A percentile compares a stretch with the other conserved stretches of the same genome.
Evolutionary conservation across 2,329 filamentous ascomycete genomes (phyloP).

Genomic region (Emmonsiellopsis sp.): DNA sequence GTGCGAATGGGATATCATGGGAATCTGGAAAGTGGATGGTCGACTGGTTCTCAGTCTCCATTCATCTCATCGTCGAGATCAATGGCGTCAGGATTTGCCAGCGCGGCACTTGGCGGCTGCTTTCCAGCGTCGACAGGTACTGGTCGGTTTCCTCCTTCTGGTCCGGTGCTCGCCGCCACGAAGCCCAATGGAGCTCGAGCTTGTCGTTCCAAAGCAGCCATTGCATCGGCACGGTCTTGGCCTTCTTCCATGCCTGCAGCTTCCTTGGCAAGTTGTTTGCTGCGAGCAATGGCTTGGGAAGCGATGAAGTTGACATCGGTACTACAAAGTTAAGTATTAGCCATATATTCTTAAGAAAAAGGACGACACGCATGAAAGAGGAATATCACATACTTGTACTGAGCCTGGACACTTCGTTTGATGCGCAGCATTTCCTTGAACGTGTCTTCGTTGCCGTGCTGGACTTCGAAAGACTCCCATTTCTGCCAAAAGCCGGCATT

Average conservation of each 20-base stretch:
- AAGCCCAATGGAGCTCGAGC: constrained; percentile 84
- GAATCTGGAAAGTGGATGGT: too few relatives aligned
- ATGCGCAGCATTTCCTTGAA: constrained; percentile 99
- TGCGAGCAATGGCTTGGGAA: constrained; percentile 80
- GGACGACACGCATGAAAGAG: neutral
- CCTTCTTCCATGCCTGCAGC: constrained; percentile 30
- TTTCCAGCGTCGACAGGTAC: constrained; percentile 27
- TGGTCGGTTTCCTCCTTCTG: constrained; percentile 50
- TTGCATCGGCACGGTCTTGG: constrained; percentile 59
- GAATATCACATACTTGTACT: constrained; percentile 64
- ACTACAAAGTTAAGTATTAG: constrained; percentile 25
- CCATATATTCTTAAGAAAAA: neutral
- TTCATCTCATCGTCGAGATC: constrained; percentile 56
- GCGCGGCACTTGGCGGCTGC: constrained; percentile 20
- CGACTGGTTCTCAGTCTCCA: neutral
- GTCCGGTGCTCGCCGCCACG: constrained; percentile 71
- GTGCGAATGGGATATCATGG: too few relatives aligned
- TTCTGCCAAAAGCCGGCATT: constrained; percentile 87
- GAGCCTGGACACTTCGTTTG: constrained; percentile 92
- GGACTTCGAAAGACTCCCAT: constrained; percentile 95
- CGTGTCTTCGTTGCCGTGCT: constrained; percentile 97
- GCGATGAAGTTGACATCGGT: constrained; percentile 99
- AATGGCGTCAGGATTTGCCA: constrained; percentile 76
- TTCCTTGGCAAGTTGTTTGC: constrained; percentile 47
- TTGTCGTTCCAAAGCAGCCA: constrained; percentile 81